Evolutionary conservation across 371 early-diverging fungal species (phyloP).

Genomic region (Syncephalastrum contaminatum): DNA sequence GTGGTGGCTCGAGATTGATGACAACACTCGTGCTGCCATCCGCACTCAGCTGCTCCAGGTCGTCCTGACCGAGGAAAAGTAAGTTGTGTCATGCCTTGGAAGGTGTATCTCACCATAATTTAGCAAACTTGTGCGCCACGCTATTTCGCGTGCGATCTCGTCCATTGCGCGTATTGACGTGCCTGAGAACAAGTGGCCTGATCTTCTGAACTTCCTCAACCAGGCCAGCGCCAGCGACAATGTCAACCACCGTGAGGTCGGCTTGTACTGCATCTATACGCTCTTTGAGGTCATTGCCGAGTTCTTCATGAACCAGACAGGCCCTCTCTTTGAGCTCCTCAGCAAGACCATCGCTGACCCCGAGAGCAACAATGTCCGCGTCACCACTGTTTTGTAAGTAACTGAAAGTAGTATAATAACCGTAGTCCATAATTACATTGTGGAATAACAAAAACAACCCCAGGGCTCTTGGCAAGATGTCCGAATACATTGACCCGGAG

Average conservation of each 20-base stretch:
- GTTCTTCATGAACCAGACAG: slow-evolving; percentile 58
- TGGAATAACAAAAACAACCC: background rate
- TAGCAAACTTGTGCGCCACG: slow-evolving; percentile 70
- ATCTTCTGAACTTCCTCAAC: slow-evolving; percentile 71
- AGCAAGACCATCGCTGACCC: slow-evolving; percentile 70
- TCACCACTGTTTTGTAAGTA: slow-evolving; percentile 69
- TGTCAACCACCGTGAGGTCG: slow-evolving; percentile 80
- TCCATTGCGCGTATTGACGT: slow-evolving; percentile 81
- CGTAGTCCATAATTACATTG: background rate
- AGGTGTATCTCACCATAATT: background rate
- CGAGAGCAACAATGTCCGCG: slow-evolving; percentile 75
- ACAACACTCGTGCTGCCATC: slow-evolving; percentile 49
- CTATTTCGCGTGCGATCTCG: slow-evolving; percentile 81
- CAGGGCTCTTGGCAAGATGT: slow-evolving; percentile 77
- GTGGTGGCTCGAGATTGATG: slow-evolving; percentile 71
- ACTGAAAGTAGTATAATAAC: too few species aligned
- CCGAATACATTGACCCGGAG: slow-evolving; percentile 76
- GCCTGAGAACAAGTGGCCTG: slow-evolving; percentile 75
- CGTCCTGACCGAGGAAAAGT: slow-evolving; percentile 72
- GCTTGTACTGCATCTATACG: slow-evolving; percentile 76
- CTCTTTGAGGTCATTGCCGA: slow-evolving; percentile 84
- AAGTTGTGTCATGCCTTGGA: slow-evolving; percentile 16
- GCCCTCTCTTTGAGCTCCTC: slow-evolving; percentile 71
- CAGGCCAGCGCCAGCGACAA: slow-evolving; percentile 66
- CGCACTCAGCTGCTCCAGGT: slow-evolving; percentile 67